Base-by-base conservation (phyloP, 495 filamentous ascomycete genomes). In the Apodospora peruviana region DNA sequence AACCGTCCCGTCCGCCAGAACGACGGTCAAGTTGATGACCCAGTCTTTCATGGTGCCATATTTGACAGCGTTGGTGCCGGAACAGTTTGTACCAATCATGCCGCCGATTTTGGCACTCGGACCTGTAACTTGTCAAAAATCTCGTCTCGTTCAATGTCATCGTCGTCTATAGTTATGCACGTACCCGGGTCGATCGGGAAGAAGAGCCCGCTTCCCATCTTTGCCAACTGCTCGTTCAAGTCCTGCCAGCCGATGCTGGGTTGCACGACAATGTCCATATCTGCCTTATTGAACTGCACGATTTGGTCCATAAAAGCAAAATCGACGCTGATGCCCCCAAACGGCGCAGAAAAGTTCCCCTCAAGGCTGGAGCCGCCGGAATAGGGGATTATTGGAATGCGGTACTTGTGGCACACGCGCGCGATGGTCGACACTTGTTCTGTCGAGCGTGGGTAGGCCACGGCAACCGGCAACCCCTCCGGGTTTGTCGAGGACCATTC, bases 201-300 rank as follows among this genome's bases (percentile, higher is more conserved):
- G 71, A 96, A 95, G 12, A 96, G 80, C 1, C 87, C 88, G 17
- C 74, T 81, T 37, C 77, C 71, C 61, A 83, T 83, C 58, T 79
- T 70, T 7, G 69, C 77, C 46, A 96, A 79, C 58, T 87, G 69
- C 50, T 86, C 80, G 60, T 95, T 96, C 40, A 96, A 68, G 38
- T 85, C 79, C 81, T 91, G 89, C 89, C 90, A 96, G n/a, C 84
- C 82, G 34, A 96, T 86, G 9, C 82, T 83, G 2, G 91, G 91
- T 58, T 96, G 91, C 8, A 96, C 90, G 5, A 93, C 85, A 49
- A 95, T 73, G 59, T 96, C 91, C 85, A 96, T 86, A 64, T 96
- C 91, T 4, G 85, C 84, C 45, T 86, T 81, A 62, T 95, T 85
- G 40, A 95, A 73, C 36, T 82, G 72, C 23, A 95, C 34, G 24